Conservation (phyloP, 805 yeast genomes). For the Starmerella khaoyaiensis region DNA sequence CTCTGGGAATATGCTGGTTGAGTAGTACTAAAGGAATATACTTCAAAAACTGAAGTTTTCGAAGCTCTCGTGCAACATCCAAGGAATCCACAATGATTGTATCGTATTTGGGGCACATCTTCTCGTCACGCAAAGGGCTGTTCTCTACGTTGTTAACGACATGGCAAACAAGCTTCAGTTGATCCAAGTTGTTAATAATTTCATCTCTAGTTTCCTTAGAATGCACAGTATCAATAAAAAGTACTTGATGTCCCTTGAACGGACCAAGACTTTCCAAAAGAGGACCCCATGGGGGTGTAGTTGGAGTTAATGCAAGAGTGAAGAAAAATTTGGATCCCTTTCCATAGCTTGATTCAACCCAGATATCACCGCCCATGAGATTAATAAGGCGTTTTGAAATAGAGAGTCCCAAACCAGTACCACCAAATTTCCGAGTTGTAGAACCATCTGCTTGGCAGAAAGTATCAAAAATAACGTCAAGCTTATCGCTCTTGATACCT, state of each 20-base stretch:
- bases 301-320: constrained; percentile 67
- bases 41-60: constrained; percentile 63
- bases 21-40: constrained; percentile 72
- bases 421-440: constrained; percentile 84
- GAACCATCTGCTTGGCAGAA: constrained; percentile 92
- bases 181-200: constrained; percentile 39
- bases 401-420: constrained; percentile 80
- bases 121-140: constrained; percentile 35
- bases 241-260: constrained; percentile 54
- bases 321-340: constrained; percentile 74
- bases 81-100: constrained; percentile 72
- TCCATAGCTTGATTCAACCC: constrained; percentile 76
- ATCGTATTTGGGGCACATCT: constrained; percentile 43
- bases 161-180: constrained; percentile 49
- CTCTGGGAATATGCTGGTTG: constrained; percentile 60
- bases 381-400: constrained; percentile 79
- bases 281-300: constrained; percentile 45
- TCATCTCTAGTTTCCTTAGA: constrained; percentile 37
- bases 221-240: constrained; percentile 58
- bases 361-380: constrained; percentile 85
- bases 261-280: constrained; percentile 60
- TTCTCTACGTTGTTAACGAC: constrained; percentile 43
- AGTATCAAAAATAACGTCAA: constrained; percentile 75
- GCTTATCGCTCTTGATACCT: constrained; percentile 74
- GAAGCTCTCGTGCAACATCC: constrained; percentile 55